Evolutionary conservation across 371 early-diverging fungal species (phyloP).

Genomic region (Mucor irregularis): DNA sequence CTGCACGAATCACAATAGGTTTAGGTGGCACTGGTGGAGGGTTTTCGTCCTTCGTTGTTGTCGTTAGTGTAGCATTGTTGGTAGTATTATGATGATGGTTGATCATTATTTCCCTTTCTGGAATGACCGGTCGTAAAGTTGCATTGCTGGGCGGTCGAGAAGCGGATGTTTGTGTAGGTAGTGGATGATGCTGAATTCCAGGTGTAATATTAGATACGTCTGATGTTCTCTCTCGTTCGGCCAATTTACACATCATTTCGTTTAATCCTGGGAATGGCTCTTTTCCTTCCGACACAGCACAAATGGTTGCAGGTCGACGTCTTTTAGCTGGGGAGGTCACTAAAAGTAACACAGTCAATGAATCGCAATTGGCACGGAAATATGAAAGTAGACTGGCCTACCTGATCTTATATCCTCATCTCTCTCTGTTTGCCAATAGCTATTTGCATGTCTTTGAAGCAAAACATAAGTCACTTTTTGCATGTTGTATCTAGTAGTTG

Average conservation of each 20-base stretch:
- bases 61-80: too few species aligned
- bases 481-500: conserved; percentile 49
- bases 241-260: conserved; percentile 39
- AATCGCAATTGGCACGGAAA: too few species aligned
- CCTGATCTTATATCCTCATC: conserved; percentile 42
- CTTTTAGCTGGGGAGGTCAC: conserved; percentile 34
- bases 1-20: conserved; percentile 37
- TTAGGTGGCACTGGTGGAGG: conserved; percentile 51
- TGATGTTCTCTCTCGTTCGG: conserved; percentile 23
- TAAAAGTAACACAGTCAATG: too few species aligned
- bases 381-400: too few species aligned
- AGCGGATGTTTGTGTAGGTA: neutral
- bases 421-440: conserved; percentile 46
- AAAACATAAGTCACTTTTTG: conserved; percentile 54
- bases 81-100: too few species aligned
- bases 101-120: neutral
- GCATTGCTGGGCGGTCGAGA: conserved; percentile 1
- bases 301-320: conserved; percentile 48
- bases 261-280: conserved; percentile 39
- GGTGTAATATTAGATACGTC: conserved; percentile 1
- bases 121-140: conserved; percentile 1
- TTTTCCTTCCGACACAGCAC: conserved; percentile 35
- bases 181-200: conserved; percentile 19
- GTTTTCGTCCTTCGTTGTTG: conserved; percentile 8
- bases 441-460: conserved; percentile 45